Evolutionary conservation across 768 basidiomycete genomes (phyloP).

Genomic region (Asterophora parasitica): DNA sequence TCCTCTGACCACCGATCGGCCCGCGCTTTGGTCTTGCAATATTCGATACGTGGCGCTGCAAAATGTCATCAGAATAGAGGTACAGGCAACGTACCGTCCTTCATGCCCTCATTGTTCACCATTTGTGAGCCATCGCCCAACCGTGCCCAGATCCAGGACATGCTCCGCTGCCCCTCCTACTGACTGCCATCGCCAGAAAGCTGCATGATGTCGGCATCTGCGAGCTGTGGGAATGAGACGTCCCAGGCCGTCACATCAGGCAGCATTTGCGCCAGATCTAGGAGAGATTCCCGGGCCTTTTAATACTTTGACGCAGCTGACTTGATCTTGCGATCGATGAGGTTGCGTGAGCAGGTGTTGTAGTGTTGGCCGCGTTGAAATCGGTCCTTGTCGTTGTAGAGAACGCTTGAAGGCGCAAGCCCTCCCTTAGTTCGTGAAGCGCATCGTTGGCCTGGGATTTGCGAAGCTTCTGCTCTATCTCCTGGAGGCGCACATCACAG

Average conservation of each 20-base stretch:
- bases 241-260: slow-evolving; percentile 4
- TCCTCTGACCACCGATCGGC: neutral
- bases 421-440: slow-evolving; percentile 8
- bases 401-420: slow-evolving; percentile 7
- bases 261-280: neutral
- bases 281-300: slow-evolving; percentile 3
- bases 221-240: slow-evolving; percentile 6
- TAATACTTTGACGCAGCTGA: slow-evolving; percentile 7
- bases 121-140: slow-evolving; percentile 3
- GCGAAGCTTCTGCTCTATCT: slow-evolving; percentile 10
- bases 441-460: slow-evolving; percentile 14
- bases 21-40: slow-evolving; percentile 7
- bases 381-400: slow-evolving; percentile 11
- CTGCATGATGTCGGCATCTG: slow-evolving; percentile 7
- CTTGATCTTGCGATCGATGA: slow-evolving; percentile 9
- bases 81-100: slow-evolving; percentile 11
- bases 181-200: neutral
- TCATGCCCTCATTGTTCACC: slow-evolving; percentile 4
- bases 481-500: neutral
- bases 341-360: slow-evolving; percentile 9
- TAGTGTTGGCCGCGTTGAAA: slow-evolving; percentile 11
- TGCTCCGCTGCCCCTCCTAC: slow-evolving; percentile 4
- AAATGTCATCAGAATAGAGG: neutral
- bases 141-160: slow-evolving; percentile 19
- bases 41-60: slow-evolving; percentile 13